phyloP scores from a whole-genome alignment of 1,284 basidiomycete genomes.

The Apiotrichum laibachii region DNA sequence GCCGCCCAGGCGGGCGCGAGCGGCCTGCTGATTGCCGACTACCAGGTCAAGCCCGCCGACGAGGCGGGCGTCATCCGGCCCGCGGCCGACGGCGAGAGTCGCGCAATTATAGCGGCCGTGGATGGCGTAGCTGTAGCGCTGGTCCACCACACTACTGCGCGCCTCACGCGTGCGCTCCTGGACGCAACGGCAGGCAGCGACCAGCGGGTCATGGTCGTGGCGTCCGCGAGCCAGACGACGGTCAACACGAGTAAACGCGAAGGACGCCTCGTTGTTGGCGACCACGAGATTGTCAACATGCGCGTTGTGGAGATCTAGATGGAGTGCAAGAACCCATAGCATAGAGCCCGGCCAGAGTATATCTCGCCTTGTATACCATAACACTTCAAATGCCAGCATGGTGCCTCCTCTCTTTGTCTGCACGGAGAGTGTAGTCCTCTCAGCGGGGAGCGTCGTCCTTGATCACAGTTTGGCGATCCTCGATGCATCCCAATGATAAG shows the following conservation, averaged over 20 bases:
- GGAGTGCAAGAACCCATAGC: too few species aligned
- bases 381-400: too few species aligned
- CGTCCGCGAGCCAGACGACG: not conserved
- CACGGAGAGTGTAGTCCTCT: too few species aligned
- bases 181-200: not conserved
- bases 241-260: not conserved
- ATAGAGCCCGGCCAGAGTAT: too few species aligned
- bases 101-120: slow-evolving; percentile 11
- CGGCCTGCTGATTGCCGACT: slow-evolving; percentile 66
- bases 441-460: too few species aligned
- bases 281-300: slow-evolving; percentile 17
- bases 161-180: slow-evolving; percentile 10
- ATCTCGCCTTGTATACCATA: too few species aligned
- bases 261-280: slow-evolving; percentile 12
- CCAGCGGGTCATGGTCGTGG: too few species aligned
- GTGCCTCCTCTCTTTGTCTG: too few species aligned
- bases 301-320: slow-evolving; percentile 9
- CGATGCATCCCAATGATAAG: too few species aligned
- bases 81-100: slow-evolving; percentile 26
- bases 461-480: too few species aligned
- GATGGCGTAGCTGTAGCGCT: slow-evolving; percentile 33
- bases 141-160: slow-evolving; percentile 28
- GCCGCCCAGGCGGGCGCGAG: slow-evolving; percentile 67
- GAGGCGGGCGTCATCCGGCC: slow-evolving; percentile 34
- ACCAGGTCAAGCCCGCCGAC: not conserved